Conservation (phyloP, 148 eudicot species). For the Selenicereus undatus region DNA sequence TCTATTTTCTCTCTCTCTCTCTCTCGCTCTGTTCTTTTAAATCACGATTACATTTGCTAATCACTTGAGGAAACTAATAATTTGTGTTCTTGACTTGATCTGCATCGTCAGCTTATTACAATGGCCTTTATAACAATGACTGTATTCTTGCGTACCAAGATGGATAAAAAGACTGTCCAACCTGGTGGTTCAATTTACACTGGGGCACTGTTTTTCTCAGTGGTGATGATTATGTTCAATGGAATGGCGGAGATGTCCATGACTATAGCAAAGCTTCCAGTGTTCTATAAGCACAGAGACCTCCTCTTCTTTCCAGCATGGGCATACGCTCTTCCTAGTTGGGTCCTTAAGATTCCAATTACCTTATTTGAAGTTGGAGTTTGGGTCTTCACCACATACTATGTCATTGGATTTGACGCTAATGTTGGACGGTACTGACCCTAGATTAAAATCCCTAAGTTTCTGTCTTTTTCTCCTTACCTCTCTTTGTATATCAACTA, state of each 20-base stretch:
- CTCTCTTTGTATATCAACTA: not conserved
- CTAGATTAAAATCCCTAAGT: not conserved
- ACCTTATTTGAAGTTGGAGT: conserved; percentile 46
- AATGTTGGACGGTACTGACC: conserved; percentile 50
- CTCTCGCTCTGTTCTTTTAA: too few species aligned
- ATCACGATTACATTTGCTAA: not conserved
- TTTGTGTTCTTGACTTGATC: not conserved
- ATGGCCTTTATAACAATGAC: conserved; percentile 55
- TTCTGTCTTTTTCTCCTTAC: not conserved
- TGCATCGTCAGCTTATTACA: conserved; percentile 35
- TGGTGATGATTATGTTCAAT: conserved; percentile 40
- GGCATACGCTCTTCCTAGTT: conserved; percentile 70
- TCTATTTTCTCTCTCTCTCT: not conserved
- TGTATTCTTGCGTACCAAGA: conserved; percentile 61
- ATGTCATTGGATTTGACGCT: conserved; percentile 73
- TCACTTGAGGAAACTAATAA: conserved; percentile 1
- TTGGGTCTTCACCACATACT: conserved; percentile 51
- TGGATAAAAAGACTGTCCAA: conserved; percentile 28
- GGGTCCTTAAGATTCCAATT: conserved; percentile 64
- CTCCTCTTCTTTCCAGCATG: conserved; percentile 69
- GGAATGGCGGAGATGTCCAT: conserved; percentile 63
- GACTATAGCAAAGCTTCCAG: conserved; percentile 70
- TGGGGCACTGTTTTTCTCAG: conserved; percentile 56
- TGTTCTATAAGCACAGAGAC: conserved; percentile 70
- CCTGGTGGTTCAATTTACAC: conserved; percentile 43